Evolutionary conservation across 2,329 filamentous ascomycete genomes (phyloP), one percentile per base, ranked within the genome.

Genomic region (Aureobasidium lini): DNA sequence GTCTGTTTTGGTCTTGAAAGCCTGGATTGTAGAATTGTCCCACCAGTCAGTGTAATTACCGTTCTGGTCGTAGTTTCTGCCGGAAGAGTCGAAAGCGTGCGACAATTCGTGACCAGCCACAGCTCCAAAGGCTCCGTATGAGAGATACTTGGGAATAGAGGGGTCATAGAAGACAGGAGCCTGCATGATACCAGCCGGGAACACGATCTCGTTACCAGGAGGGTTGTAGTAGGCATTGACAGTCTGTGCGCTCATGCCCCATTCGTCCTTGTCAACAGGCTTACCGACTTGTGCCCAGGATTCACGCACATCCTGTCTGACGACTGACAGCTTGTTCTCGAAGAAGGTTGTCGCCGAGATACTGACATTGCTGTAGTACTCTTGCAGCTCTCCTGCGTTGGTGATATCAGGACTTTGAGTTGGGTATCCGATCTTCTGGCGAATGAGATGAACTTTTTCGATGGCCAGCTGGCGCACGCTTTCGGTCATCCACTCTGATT

Each of bases 101-200:
- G 83, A 85, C 7, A 89, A 77, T 68, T 89, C 86, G 66, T 89
- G 86, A 2, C 85, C 86, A 8, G 82, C 82, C 2, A 88, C 80
- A 1, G 82, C 79, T 0, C 85, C 86, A 67, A 89, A 86, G 0
- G 82, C 83, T n/a, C 85, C 86, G 68, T 88, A 90, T 9, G 80
- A 80, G 39, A 89, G 72, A 64, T 88, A 89, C 28, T 81, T 73
- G 0, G 86, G 86, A 0, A 86, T 77, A 5, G 79, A 73, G 10
- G 81, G 78, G 61, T 86, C 81, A 15, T 60, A 54, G 66, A 88
- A 89, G 1, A 85, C 75, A 0, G 86, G 85, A 3, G 82, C 81
- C 68, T 89, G 86, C 80, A 87, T 84, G 60, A 88, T 86, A 0
- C 84, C 86, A 0, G 85, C 84, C 0, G 84, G 84, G 68, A 89